Percentiles rank a stretch among this genome's conserved stretches.
Conservation (phyloP, 2,329 filamentous ascomycete genomes). For the Nemania abortiva region DNA sequence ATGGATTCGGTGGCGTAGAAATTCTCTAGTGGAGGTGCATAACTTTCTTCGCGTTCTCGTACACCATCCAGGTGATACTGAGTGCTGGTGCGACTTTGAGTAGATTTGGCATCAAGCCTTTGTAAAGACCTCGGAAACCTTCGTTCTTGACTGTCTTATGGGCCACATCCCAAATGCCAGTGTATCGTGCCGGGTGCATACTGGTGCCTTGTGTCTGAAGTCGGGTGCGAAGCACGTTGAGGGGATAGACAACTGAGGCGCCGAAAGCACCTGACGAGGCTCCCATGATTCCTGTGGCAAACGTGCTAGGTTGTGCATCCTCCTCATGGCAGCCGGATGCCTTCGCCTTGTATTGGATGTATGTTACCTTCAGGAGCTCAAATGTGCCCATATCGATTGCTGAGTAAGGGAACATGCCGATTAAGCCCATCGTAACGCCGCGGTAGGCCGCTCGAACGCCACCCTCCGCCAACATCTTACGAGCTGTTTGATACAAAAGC, state of each 20-base stretch:
- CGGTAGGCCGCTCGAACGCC: conserved; percentile 86
- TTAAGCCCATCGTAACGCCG: conserved; percentile 89
- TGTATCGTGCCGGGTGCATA: conserved; percentile 92
- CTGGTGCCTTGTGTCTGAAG: conserved; percentile 94
- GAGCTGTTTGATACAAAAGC: conserved; percentile 83
- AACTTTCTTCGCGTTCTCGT: conserved; percentile 86
- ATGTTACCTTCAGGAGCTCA: conserved; percentile 85
- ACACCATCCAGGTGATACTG: conserved; percentile 94
- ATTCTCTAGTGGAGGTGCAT: conserved; percentile 64
- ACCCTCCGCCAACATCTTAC: conserved; percentile 85
- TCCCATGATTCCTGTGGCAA: conserved; percentile 88
- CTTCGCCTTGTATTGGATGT: conserved; percentile 78
- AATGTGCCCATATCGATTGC: conserved; percentile 97
- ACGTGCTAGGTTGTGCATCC: conserved; percentile 82
- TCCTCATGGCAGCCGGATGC: conserved; percentile 80
- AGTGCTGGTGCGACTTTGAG: conserved; percentile 96
- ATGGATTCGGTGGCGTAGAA: not conserved
- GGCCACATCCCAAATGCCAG: conserved; percentile 89
- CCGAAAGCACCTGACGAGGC: conserved; percentile 92
- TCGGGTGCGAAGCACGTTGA: conserved; percentile 92
- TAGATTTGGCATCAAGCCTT: conserved; percentile 93
- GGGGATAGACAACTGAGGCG: conserved; percentile 92
- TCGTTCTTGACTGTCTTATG: conserved; percentile 85
- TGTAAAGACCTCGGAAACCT: conserved; percentile 88
- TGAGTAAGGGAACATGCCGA: conserved; percentile 98